Base-by-base conservation (phyloP, 2,329 filamentous ascomycete genomes). In the Fragosphaeria purpurea region DNA sequence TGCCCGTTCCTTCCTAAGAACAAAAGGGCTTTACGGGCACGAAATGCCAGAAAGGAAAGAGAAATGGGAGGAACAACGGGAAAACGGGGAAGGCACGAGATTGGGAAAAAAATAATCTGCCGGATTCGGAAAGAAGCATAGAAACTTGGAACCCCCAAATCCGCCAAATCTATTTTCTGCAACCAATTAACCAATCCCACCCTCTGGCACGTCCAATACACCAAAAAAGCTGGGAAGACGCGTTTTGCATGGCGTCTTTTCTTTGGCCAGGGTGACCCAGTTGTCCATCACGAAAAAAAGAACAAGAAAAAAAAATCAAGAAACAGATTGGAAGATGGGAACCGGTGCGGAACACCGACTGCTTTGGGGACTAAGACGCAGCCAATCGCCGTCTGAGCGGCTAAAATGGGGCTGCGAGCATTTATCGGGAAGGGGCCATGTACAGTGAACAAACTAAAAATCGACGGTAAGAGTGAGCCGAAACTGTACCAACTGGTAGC, bases 301-400 rank as follows among this genome's bases (percentile, higher is more conserved):
- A 11, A 37, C 35, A 37, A 37, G 11, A 37, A 11, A 11, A 37
- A 37, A 11, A 11, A 11, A 37, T 7, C 11, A 37, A 11, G 11
- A 37, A 37, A 7, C 7, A 37, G 2, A 37, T 7, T 7, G 35
- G 35, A 37, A 7, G 35, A 37, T 7, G 7, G 35, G 35, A 37
- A 7, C 11, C 11, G 7, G 7, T 37, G 7, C 11, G 35, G 35
- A 37, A 37, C 7, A 22, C 22, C 22, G 22, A 22, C 22, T 22
- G 22, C 22, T 22, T 22, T 22, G 22, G 22, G 22, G 22, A 22
- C 22, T 22, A 34, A 22, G 7, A 30, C 4, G 11, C 32, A 30
- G 39, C 46, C 46, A 47, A 42, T 42, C 6, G 39, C 39, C 32
- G 12, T 35, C 45, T 48, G 37, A 12, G 50, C 50, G 50, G 46